Percentiles rank a stretch among this genome's conserved stretches.
These are phyloP conservation scores for Halophytophthora polymorphica DNA, from an alignment of 352 stramenopile species.

Conservation along the genomic window DNA sequence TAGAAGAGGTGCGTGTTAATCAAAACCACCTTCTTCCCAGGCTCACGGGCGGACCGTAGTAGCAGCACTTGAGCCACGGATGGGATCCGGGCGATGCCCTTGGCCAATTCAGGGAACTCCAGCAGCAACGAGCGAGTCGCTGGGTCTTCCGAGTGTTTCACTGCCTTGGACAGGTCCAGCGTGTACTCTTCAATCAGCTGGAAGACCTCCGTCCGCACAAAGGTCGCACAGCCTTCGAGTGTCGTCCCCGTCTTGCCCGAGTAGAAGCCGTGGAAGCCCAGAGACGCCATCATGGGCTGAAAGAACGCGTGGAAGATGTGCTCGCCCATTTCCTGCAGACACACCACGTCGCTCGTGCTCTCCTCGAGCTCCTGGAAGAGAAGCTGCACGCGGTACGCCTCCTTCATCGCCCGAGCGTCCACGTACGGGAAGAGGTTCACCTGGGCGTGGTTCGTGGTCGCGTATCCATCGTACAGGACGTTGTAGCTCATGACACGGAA, in stretches of 20 bases:
- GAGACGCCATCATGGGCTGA: conserved; percentile 41
- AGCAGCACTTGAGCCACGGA: conserved; percentile 63
- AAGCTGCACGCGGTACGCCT: conserved; percentile 73
- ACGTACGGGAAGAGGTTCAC: conserved; percentile 66
- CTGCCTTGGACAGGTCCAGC: conserved; percentile 35
- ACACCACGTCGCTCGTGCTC: conserved; percentile 57
- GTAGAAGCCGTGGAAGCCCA: conserved; percentile 57
- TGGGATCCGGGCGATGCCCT: conserved; percentile 47
- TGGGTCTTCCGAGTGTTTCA: conserved; percentile 35
- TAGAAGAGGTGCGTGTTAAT: conserved; percentile 79
- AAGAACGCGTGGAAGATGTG: conserved; percentile 55
- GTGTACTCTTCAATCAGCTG: conserved; percentile 44
- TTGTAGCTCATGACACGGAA: conserved; percentile 86
- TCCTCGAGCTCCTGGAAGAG: conserved; percentile 73
- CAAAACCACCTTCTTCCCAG: conserved; percentile 33
- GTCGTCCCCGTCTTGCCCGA: conserved; percentile 65
- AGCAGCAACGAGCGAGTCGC: conserved; percentile 31
- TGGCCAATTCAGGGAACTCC: conserved; percentile 55
- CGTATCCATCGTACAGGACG: conserved; percentile 73
- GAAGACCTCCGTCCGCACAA: conserved; percentile 39
- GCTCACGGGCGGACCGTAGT: conserved; percentile 30
- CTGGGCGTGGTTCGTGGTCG: conserved; percentile 48
- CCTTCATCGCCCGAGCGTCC: conserved; percentile 34
- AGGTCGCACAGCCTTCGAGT: conserved; percentile 64
- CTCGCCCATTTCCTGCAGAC: conserved; percentile 73